These are phyloP conservation scores for Nasturtium officinale DNA, from an alignment of 345 rosid species.

Conservation along the genomic window DNA sequence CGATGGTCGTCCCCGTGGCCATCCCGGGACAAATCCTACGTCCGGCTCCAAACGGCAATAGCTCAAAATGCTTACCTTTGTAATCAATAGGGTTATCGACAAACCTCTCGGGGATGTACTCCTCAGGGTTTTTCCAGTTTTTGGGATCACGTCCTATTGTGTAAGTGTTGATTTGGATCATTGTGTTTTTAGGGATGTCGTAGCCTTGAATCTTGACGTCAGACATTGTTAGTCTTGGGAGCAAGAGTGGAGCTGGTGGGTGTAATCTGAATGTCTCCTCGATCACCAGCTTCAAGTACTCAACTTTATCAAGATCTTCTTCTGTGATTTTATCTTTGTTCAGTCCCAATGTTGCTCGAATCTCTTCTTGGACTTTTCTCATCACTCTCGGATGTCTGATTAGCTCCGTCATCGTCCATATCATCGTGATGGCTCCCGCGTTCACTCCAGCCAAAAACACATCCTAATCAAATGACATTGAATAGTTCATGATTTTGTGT, in stretches of 20 bases:
- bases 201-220: constrained; percentile 39
- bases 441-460: constrained; percentile 58
- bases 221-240: constrained; percentile 41
- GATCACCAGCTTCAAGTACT: constrained; percentile 33
- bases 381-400: constrained; percentile 50
- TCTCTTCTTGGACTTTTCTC: constrained; percentile 58
- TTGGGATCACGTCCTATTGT: constrained; percentile 55
- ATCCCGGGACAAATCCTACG: constrained; percentile 45
- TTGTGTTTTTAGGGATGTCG: constrained; percentile 35
- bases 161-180: constrained; percentile 51
- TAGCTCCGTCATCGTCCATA: constrained; percentile 72
- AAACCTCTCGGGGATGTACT: constrained; percentile 58
- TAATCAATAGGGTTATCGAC: constrained; percentile 43
- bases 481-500: neutral
- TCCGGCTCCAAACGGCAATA: constrained; percentile 55
- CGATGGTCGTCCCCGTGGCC: constrained; percentile 35
- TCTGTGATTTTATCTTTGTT: constrained; percentile 43
- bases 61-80: constrained; percentile 55
- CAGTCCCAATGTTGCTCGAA: constrained; percentile 44
- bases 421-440: constrained; percentile 47
- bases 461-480: constrained; percentile 39
- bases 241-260: constrained; percentile 40
- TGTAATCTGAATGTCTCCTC: constrained; percentile 42
- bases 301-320: constrained; percentile 38
- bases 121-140: constrained; percentile 50